Base-by-base conservation (phyloP, 805 yeast species). In the Lipomyces chichibuensis region DNA sequence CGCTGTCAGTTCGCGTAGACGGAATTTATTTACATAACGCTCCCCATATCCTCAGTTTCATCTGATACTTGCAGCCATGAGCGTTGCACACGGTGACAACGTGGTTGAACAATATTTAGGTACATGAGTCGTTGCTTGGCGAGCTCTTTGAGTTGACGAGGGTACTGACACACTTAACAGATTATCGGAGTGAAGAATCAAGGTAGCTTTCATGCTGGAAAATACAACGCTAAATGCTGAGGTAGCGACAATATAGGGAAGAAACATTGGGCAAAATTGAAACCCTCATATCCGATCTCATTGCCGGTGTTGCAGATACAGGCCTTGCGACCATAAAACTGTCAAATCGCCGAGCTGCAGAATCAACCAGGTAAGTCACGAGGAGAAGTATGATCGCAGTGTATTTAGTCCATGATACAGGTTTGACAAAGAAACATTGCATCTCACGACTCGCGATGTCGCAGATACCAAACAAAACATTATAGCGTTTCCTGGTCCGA, bases 401-500 rank as follows among this genome's bases (percentile, higher is more conserved):
- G 23, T 20, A 52, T 52, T 25, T 52, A 25, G 27, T 20, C 7
- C 13, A 52, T 25, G n/a, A 14, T 23, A 29, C 55, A 52, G 55
- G 33, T 52, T 52, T 29, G 33, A 52, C 20, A 23, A 52, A 7
- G 20, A 25, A 33, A 20, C 7, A 20, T 13, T 52, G n/a, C 9
- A 20, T 25, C n/a, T 53, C 32, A 14, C 33, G 17, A n/a, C 56
- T 27, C 29, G 56, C 56, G 32, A 23, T 17, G 49, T 23, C 13
- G 25, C 51, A 57, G 39, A 55, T 29, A 27, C 29, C 23, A 55
- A 55, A 20, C 35, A 17, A 35, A n/a, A 37, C 8, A 51, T 39
- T 25, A 4, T 53, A 51, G 14, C 58, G 6, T 65, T 61, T 58
- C 68, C 68, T 14, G 65, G 65, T 20, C 7, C 32, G 20, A 57